Evolutionary conservation across 148 eudicot genomes (phyloP), one percentile per base, ranked within the genome.

Genomic region (Persicaria maculosa): DNA sequence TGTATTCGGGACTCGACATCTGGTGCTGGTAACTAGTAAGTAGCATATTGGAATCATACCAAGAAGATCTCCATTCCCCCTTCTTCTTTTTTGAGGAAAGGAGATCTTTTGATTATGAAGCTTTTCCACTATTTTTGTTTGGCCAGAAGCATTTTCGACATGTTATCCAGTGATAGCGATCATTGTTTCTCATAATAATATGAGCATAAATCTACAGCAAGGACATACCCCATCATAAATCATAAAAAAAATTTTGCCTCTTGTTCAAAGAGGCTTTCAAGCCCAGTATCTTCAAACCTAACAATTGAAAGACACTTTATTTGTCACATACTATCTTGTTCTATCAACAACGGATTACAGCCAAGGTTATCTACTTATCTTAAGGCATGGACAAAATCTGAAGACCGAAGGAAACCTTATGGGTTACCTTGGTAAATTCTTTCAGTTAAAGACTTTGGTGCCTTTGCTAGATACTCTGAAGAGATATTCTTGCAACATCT

Each of bases 11-110:
- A 59, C 20, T 1, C 31, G 43, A 59, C 46, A 64, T 12, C n/a
- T 55, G 5, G 46, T 40, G 14, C 36, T 31, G 36, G 36, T 31
- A 31, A 31, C 36, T 31, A 31, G 36, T 31, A 65, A 40, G 46
- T 43, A 40, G 70, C 70, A 65, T 65, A 65, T 65, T 65, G 70
- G 70, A 40, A 65, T 65, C 19, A 65, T 65, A 65, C 70, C 19
- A 16, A 2, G 36, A 31, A 31, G 36, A 31, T 31, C 36, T 31
- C 2, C 36, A 31, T 31, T 31, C 31, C 36, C 36, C 36, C 1
- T 31, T 31, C 36, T 31, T 31, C 2, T 31, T 31, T 31, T 31
- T 31, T 2, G 2, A 31, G 36, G 36, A 31, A 65, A 36, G 46
- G 69, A 64, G 69, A 64, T 64, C 69, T 64, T 64, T 25, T 57